phyloP scores from a whole-genome alignment of 1,284 basidiomycete species.

The Schizopora paradoxa region DNA sequence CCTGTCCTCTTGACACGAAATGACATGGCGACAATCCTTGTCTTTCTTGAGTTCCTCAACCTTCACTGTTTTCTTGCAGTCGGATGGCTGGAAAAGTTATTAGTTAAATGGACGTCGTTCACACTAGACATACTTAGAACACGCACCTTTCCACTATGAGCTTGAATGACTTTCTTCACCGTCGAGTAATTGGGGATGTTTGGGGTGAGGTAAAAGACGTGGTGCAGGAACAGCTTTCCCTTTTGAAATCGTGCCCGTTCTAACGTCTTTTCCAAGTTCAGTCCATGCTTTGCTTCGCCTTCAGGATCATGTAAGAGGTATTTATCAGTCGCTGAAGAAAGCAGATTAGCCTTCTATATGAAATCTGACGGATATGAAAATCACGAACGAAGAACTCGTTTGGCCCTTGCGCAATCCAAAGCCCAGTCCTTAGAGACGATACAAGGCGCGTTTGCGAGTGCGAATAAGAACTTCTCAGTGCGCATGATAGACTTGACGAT shows the following conservation, averaged over 20 bases:
- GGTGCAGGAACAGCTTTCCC: constrained; percentile 53
- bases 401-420: constrained; percentile 46
- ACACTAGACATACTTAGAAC: background rate
- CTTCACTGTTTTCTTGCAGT: constrained; percentile 47
- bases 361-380: background rate
- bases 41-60: constrained; percentile 38
- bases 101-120: constrained; percentile 1
- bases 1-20: constrained; percentile 58
- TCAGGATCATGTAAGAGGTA: constrained; percentile 54
- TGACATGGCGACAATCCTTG: constrained; percentile 46
- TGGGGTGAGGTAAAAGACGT: constrained; percentile 69
- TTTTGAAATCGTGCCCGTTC: constrained; percentile 44
- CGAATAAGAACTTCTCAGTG: constrained; percentile 80
- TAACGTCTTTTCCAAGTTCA: constrained; percentile 58
- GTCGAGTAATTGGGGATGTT: constrained; percentile 45
- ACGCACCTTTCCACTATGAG: constrained; percentile 65
- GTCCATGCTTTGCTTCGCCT: constrained; percentile 58
- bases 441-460: constrained; percentile 54
- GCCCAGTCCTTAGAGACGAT: constrained; percentile 69
- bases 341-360: background rate
- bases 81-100: constrained; percentile 33
- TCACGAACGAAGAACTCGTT: constrained; percentile 57
- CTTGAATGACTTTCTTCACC: constrained; percentile 58
- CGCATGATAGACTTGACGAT: constrained; percentile 61
- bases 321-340: constrained; percentile 49